Conservation (phyloP, 768 basidiomycete species). For the Phallus indusiatus region DNA sequence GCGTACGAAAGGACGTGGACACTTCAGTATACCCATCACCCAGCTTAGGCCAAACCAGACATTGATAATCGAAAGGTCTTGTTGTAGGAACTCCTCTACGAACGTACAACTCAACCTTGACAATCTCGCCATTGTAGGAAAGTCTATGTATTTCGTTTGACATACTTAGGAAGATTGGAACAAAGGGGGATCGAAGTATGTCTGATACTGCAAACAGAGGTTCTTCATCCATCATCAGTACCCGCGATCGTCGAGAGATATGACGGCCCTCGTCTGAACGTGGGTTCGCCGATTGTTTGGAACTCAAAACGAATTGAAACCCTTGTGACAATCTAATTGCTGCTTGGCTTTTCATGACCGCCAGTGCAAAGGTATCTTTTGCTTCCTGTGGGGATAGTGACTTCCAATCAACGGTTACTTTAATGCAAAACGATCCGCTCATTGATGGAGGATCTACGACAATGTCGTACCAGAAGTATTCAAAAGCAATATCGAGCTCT, state of each 20-base stretch:
- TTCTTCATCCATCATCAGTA: constrained; percentile 49
- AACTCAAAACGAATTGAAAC: constrained; percentile 79
- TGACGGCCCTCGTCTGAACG: constrained; percentile 28
- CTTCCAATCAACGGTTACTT: constrained; percentile 53
- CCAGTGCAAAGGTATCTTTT: constrained; percentile 35
- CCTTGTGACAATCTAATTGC: constrained; percentile 87
- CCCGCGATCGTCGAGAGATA: constrained; percentile 26
- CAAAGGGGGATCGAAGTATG: constrained; percentile 41
- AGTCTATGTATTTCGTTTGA: constrained; percentile 93
- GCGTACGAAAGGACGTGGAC: constrained; percentile 62
- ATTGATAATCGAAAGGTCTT: constrained; percentile 67
- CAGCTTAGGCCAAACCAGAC: constrained; percentile 88
- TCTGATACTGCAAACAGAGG: constrained; percentile 54
- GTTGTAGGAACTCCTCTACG: constrained; percentile 52
- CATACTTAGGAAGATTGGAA: constrained; percentile 87
- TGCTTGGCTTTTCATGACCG: constrained; percentile 88
- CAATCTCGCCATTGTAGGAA: constrained; percentile 82
- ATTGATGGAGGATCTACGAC: constrained; percentile 78
- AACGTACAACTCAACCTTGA: constrained; percentile 82
- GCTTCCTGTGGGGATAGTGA: constrained; percentile 8
- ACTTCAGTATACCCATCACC: constrained; percentile 82
- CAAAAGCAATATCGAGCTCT: constrained; percentile 69
- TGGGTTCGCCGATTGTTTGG: constrained; percentile 13
- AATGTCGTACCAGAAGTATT: constrained; percentile 82
- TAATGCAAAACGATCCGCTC: constrained; percentile 73